Evolutionary conservation across 2,329 filamentous ascomycete species (phyloP), one percentile per base, ranked within the genome.

Genomic region (Aureobasidium sp.): DNA sequence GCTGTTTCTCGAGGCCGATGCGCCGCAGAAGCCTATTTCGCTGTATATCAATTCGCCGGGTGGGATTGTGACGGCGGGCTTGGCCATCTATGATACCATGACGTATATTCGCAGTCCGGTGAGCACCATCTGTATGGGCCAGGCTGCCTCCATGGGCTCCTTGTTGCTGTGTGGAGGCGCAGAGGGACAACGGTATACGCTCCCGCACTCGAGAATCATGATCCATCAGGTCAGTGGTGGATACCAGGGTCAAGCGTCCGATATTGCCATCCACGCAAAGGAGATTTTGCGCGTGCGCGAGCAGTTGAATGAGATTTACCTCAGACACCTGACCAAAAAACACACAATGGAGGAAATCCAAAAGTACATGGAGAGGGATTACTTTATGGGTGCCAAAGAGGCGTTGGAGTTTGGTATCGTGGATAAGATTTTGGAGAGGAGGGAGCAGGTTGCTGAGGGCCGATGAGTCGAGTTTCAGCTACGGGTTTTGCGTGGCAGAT

Each of bases 81-180:
- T 87, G 62, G 92, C 94, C 27, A 97, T 99, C 69, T 99, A 99
- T 80, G 94, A 99, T 73, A 99, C 94, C 13, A 97, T 99, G 93
- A 86, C 88, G 67, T 99, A 99, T 74, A 97, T 99, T 71, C 86
- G 87, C 63, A 89, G 89, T 2, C 90, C 93, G 1, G 91, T 99
- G 0, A 93, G 88, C 45, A 99, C 94, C 0, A 94, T 99, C 31
- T 97, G 94, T 70, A 84, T 99, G 45, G 94, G 94, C 8, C 90
- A 95, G 69, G 94, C 95, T 0, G 93, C 94, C 1, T 94, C 88
- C 3, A 99, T 99, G 94, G 94, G 92, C 6, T 90, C 88, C 1
- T 80, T 99, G 25, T 79, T 99, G 1, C 83, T 99, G 0, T 88
- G 89, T 50, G 94, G 93, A 49, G 94, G 95, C 21, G 84, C 90